phyloP scores from a whole-genome alignment of 2,329 filamentous ascomycete genomes.

The Colletotrichum filicis region DNA sequence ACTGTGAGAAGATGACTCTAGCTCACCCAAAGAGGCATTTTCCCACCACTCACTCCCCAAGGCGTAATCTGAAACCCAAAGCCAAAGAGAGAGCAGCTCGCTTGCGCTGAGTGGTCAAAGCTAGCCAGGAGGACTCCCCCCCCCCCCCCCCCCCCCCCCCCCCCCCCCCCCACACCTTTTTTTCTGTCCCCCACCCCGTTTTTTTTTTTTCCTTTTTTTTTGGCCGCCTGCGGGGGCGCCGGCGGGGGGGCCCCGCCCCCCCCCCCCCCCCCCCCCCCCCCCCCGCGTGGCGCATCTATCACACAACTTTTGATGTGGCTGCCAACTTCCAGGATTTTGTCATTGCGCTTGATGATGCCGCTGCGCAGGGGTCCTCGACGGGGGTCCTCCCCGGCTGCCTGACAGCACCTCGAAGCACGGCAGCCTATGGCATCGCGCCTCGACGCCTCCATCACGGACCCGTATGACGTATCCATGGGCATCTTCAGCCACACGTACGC shows the following conservation, averaged over 20 bases:
- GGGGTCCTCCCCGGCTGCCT: constrained; percentile 16
- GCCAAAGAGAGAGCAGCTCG: neutral
- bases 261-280: neutral
- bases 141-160: neutral
- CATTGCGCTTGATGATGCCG: constrained; percentile 18
- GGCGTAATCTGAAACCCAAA: neutral
- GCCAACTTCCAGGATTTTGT: constrained; percentile 33
- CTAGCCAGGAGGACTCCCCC: neutral
- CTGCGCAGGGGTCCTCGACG: constrained; percentile 24
- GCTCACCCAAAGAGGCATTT: neutral
- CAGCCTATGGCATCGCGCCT: constrained; percentile 28
- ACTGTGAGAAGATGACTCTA: neutral
- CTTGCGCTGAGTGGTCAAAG: neutral
- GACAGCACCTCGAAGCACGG: neutral
- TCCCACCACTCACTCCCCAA: neutral
- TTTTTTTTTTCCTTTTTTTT: no score
- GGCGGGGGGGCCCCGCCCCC: no score
- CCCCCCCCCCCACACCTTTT: neutral
- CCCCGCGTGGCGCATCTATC: constrained; percentile 18
- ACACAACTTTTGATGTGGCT: constrained; percentile 19
- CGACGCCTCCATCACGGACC: constrained; percentile 33
- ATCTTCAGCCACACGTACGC: constrained; percentile 32
- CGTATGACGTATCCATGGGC: constrained; percentile 29
- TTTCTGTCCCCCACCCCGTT: no score
- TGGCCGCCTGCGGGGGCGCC: no score